These are phyloP conservation scores for Tricharina praecox DNA, from an alignment of 495 filamentous ascomycete genomes.

Conservation along the genomic window DNA sequence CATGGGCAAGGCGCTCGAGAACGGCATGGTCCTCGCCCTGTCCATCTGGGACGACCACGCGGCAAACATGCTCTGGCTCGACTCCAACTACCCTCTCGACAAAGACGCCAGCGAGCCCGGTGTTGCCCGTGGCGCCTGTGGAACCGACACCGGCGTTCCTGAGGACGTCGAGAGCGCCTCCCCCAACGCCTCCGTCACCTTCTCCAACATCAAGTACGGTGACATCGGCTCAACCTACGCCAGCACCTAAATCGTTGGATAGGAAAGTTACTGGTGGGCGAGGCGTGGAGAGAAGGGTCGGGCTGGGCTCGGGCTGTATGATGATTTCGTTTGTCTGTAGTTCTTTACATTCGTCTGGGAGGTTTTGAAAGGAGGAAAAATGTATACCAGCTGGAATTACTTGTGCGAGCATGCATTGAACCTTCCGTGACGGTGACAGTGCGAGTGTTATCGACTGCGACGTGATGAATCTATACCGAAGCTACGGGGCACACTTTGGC, in stretches of 20 bases:
- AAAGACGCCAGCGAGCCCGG: constrained; percentile 34
- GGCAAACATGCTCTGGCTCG: constrained; percentile 54
- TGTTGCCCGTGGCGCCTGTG: constrained; percentile 52
- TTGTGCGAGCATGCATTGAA: too few species aligned
- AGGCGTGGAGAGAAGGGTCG: too few species aligned
- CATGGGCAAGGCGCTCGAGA: constrained; percentile 39
- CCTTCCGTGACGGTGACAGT: too few species aligned
- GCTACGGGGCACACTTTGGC: too few species aligned
- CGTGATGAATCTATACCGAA: too few species aligned
- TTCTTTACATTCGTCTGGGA: too few species aligned
- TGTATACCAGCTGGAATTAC: too few species aligned
- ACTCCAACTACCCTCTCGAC: constrained; percentile 36
- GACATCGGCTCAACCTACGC: constrained; percentile 47
- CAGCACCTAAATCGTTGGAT: constrained; percentile 7
- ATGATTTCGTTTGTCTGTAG: too few species aligned
- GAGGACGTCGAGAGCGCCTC: constrained; percentile 38
- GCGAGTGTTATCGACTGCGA: too few species aligned
- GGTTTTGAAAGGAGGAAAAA: too few species aligned
- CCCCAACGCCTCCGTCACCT: constrained; percentile 43
- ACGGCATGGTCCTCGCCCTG: constrained; percentile 61
- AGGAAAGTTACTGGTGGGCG: too few species aligned
- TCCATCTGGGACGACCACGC: constrained; percentile 58
- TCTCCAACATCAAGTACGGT: constrained; percentile 53
- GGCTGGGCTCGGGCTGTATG: too few species aligned
- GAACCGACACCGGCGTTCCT: constrained; percentile 43